Evolutionary conservation across 805 yeast species (phyloP).

Genomic region (Sugiyamaella chiloensis): DNA sequence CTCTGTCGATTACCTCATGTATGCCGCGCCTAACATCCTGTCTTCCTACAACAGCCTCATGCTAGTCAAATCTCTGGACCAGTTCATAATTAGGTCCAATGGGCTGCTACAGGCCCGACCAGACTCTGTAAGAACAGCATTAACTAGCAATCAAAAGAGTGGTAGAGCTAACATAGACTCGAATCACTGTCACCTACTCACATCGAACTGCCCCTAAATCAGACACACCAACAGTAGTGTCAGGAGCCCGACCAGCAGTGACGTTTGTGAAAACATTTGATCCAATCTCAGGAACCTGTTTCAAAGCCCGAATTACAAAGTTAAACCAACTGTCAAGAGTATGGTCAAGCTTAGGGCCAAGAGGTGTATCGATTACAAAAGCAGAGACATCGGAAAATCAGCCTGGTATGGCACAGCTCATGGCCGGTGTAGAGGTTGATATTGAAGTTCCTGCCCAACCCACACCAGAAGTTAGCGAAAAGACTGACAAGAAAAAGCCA

Average conservation of each 20-base stretch:
- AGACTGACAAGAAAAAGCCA: background rate
- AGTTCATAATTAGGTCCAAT: constrained; percentile 42
- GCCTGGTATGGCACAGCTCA: constrained; percentile 31
- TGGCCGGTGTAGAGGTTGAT: constrained; percentile 28
- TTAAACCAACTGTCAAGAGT: constrained; percentile 72
- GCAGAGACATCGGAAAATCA: constrained; percentile 9
- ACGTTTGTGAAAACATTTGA: constrained; percentile 61
- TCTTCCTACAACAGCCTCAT: no score
- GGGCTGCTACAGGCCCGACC: constrained; percentile 45
- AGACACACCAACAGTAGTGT: constrained; percentile 24
- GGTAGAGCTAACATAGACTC: constrained; percentile 21
- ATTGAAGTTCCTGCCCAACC: constrained; percentile 5
- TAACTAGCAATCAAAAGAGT: no score
- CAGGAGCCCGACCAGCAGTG: constrained; percentile 32
- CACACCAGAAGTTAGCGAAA: background rate
- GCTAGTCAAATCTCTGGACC: constrained; percentile 34
- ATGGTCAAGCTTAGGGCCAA: constrained; percentile 63
- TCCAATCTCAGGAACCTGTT: constrained; percentile 58
- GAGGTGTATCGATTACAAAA: constrained; percentile 27
- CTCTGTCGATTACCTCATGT: no score
- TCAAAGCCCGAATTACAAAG: constrained; percentile 56
- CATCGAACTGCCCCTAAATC: constrained; percentile 17
- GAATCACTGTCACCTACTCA: constrained; percentile 37
- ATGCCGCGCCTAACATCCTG: no score
- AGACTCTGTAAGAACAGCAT: constrained; percentile 29